Conservation (phyloP, 257 asterid species). For the Striga asiatica region DNA sequence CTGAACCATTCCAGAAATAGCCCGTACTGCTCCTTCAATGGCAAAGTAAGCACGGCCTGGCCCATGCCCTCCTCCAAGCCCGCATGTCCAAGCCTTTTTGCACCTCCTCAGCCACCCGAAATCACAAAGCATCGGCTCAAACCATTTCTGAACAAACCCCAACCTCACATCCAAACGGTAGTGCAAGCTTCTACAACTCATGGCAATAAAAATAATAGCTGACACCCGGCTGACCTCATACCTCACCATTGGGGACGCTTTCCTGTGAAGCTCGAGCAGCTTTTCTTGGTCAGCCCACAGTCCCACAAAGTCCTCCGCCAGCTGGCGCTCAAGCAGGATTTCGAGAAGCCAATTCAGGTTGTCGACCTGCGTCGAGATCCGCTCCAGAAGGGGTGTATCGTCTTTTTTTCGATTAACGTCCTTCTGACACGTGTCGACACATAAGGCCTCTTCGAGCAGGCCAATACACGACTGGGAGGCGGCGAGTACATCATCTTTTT, state of each 20-base stretch:
- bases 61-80: constrained; percentile 86
- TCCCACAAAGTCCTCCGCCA: constrained; percentile 68
- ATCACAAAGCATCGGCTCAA: constrained; percentile 73
- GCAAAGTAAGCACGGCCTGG: constrained; percentile 77
- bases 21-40: constrained; percentile 59
- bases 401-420: constrained; percentile 23
- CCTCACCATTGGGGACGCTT: constrained; percentile 66
- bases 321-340: constrained; percentile 66
- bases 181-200: constrained; percentile 71
- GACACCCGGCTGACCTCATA: constrained; percentile 84
- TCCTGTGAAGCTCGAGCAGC: constrained; percentile 43
- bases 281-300: constrained; percentile 58
- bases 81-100: constrained; percentile 65
- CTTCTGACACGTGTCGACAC: constrained; percentile 18
- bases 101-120: constrained; percentile 92
- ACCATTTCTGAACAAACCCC: constrained; percentile 53
- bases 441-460: constrained; percentile 64
- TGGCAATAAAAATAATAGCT: constrained; percentile 61
- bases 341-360: constrained; percentile 78
- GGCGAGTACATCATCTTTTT: constrained; percentile 44
- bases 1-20: constrained; percentile 85
- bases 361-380: constrained; percentile 70
- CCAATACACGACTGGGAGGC: constrained; percentile 47
- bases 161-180: constrained; percentile 61
- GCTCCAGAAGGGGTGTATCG: constrained; percentile 47